These are phyloP conservation scores for Collybia mongolica DNA, from an alignment of 768 basidiomycete species.

Conservation along the genomic window DNA sequence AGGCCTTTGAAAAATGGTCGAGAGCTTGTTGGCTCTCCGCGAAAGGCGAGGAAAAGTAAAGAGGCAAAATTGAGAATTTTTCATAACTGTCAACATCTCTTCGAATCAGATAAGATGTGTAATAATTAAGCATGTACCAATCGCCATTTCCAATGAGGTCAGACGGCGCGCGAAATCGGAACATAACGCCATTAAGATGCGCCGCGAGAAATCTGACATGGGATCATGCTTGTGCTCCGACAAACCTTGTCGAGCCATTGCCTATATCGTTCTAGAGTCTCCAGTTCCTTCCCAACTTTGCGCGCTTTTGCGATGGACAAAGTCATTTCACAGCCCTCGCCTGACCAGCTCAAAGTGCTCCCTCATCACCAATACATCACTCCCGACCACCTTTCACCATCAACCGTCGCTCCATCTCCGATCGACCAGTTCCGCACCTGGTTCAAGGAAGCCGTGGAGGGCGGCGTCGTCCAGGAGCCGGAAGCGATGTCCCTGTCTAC, in stretches of 20 bases:
- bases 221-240: no score
- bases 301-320: no score
- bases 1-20: constrained; percentile 39
- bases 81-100: no score
- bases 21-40: constrained; percentile 42
- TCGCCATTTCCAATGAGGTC: no score
- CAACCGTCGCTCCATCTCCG: constrained; percentile 63
- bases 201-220: not conserved
- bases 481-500: constrained; percentile 87
- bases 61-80: not conserved
- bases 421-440: constrained; percentile 84
- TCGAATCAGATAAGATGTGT: not conserved
- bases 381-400: constrained; percentile 58
- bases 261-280: not conserved
- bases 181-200: no score
- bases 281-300: no score
- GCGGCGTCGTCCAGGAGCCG: constrained; percentile 71
- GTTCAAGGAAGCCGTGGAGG: constrained; percentile 68
- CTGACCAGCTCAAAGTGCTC: constrained; percentile 60
- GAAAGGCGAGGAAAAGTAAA: constrained; percentile 20
- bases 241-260: no score
- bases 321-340: no score
- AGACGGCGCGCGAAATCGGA: not conserved
- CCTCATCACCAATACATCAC: constrained; percentile 78
- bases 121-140: no score